Percentiles rank a stretch among this genome's conserved stretches.
Conservation (phyloP, 2,329 filamentous ascomycete genomes). For the Venturia carpophila region DNA sequence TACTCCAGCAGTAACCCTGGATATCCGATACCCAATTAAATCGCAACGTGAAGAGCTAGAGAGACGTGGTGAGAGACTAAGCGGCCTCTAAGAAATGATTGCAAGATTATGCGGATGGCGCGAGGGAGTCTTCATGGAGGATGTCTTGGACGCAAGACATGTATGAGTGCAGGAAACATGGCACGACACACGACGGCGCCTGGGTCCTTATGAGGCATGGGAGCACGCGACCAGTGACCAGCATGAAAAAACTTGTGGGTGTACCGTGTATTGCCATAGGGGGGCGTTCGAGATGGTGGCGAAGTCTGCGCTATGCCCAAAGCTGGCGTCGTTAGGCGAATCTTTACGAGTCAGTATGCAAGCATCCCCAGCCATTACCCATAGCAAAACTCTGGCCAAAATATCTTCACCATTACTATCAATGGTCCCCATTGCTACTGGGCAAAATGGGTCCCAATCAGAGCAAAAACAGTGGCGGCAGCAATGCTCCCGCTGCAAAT, state of each 20-base stretch:
- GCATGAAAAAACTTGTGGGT: background rate
- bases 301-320: background rate
- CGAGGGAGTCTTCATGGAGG: background rate
- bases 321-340: background rate
- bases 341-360: background rate
- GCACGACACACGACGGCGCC: background rate
- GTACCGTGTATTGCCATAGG: background rate
- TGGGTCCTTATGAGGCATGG: background rate
- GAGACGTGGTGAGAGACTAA: background rate
- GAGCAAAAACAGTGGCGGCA: conserved; percentile 31
- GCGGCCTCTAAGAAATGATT: conserved; percentile 2
- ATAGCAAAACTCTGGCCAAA: background rate
- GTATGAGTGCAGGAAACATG: background rate
- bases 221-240: conserved; percentile 1
- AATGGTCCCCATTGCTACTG: conserved; percentile 14
- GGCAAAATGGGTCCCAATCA: conserved; percentile 40
- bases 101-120: no score
- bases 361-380: background rate
- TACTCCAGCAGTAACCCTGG: background rate
- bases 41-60: conserved; percentile 4
- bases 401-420: background rate
- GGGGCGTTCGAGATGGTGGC: background rate
- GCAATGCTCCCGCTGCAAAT: conserved; percentile 20
- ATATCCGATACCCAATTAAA: background rate
- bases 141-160: background rate